Conservation (phyloP, 2,329 filamentous ascomycete species). For the Bipolaris sorokiniana region DNA sequence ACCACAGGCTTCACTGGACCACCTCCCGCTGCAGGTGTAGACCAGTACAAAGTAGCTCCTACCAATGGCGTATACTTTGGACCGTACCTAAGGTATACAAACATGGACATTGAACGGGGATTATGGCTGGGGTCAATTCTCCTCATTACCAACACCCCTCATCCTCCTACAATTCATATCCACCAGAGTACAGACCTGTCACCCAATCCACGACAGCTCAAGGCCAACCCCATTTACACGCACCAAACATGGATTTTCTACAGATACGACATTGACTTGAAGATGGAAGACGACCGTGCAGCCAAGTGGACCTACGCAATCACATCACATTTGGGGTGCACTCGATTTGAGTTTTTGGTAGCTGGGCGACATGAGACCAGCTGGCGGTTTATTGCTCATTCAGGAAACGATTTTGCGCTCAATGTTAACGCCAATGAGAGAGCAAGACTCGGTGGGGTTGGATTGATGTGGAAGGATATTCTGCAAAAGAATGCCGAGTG, state of each 20-base stretch:
- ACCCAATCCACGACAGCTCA: slow-evolving; percentile 87
- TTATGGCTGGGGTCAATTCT: slow-evolving; percentile 93
- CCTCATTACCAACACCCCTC: slow-evolving; percentile 86
- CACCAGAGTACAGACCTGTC: slow-evolving; percentile 90
- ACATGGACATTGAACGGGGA: slow-evolving; percentile 93
- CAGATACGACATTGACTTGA: slow-evolving; percentile 87
- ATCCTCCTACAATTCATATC: slow-evolving; percentile 94
- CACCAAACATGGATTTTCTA: slow-evolving; percentile 97
- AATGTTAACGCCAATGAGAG: slow-evolving; percentile 87
- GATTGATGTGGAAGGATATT: slow-evolving; percentile 99
- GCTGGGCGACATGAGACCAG: slow-evolving; percentile 87
- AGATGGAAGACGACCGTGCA: slow-evolving; percentile 78
- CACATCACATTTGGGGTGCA: slow-evolving; percentile 94
- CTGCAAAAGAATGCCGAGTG: slow-evolving; percentile 97
- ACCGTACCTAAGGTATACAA: slow-evolving; percentile 91
- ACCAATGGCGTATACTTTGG: slow-evolving; percentile 99
- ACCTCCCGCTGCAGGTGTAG: slow-evolving; percentile 85
- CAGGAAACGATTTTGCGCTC: slow-evolving; percentile 92
- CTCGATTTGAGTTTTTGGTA: slow-evolving; percentile 96
- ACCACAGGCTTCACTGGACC: slow-evolving; percentile 85
- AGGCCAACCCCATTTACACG: slow-evolving; percentile 79
- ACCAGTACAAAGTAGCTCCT: slow-evolving; percentile 90
- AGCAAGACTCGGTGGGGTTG: slow-evolving; percentile 82
- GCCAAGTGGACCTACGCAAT: slow-evolving; percentile 98
- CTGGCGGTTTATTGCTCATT: slow-evolving; percentile 96